A percentile compares a stretch with the other conserved stretches of the same genome.
Conservation (phyloP, 129 eudicot species). For the Tanacetum coccineum region DNA sequence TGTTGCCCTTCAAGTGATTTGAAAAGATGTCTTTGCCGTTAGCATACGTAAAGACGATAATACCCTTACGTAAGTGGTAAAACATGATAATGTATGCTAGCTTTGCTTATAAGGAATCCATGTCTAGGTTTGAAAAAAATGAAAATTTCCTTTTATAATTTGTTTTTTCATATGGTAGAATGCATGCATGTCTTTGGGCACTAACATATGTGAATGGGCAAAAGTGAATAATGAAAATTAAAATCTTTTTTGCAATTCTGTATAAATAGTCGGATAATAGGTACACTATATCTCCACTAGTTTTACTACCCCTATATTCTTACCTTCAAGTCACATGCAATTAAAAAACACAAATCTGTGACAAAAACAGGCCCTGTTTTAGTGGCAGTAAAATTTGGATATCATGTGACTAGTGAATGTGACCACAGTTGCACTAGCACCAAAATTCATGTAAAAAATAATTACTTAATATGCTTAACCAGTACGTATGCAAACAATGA, state of each 20-base stretch:
- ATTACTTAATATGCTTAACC: neutral
- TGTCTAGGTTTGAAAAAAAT: neutral
- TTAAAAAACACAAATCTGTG: conserved; percentile 20
- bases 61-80: neutral
- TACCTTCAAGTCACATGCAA: conserved; percentile 42
- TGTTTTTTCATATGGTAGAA: neutral
- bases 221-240: neutral
- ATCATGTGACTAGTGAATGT: conserved; percentile 20
- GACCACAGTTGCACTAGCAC: conserved; percentile 40
- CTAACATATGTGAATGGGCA: conserved; percentile 6
- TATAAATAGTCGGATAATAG: neutral
- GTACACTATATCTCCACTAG: conserved; percentile 4
- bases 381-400: conserved; percentile 27
- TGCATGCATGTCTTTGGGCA: neutral
- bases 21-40: neutral
- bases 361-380: conserved; percentile 32
- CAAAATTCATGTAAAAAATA: conserved; percentile 21
- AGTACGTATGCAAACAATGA: neutral
- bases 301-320: conserved; percentile 16
- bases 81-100: neutral
- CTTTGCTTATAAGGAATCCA: neutral
- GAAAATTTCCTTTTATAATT: neutral
- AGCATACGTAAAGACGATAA: neutral
- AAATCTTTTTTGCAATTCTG: conserved; percentile 11
- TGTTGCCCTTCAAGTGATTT: neutral